A percentile compares a stretch with the other conserved stretches of the same genome.
Evolutionary conservation across 2,329 filamentous ascomycete genomes (phyloP).

Genomic region (Epichloe uncinata): DNA sequence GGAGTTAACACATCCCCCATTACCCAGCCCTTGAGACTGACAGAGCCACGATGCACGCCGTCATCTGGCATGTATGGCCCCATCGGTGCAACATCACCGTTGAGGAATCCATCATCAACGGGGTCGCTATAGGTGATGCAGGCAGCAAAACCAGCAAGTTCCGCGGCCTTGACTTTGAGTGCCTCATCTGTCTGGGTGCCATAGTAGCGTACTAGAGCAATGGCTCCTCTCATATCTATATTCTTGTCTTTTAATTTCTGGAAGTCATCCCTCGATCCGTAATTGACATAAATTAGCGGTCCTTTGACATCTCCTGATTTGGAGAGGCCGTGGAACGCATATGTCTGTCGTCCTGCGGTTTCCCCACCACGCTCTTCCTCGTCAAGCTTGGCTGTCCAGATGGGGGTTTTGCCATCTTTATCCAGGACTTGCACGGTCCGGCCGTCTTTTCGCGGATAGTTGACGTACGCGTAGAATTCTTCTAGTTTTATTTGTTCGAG

Average conservation of each 20-base stretch:
- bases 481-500: conserved; percentile 68
- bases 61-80: conserved; percentile 72
- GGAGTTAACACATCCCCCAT: conserved; percentile 88
- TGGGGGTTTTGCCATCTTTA: conserved; percentile 43
- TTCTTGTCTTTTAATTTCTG: conserved; percentile 55
- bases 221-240: conserved; percentile 62
- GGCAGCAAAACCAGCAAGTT: conserved; percentile 71
- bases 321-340: conserved; percentile 79
- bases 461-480: conserved; percentile 79
- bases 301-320: conserved; percentile 77
- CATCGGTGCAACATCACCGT: conserved; percentile 59
- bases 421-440: conserved; percentile 71
- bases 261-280: conserved; percentile 77
- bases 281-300: conserved; percentile 83
- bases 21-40: conserved; percentile 70
- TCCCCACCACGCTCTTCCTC: conserved; percentile 58
- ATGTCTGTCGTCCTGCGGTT: conserved; percentile 52
- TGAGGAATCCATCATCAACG: conserved; percentile 64
- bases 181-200: conserved; percentile 60
- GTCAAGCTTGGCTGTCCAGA: conserved; percentile 73
- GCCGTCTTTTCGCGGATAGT: conserved; percentile 71
- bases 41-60: conserved; percentile 69
- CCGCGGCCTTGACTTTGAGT: conserved; percentile 81
- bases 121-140: conserved; percentile 92
- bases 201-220: conserved; percentile 72